Evolutionary conservation across 2,329 filamentous ascomycete genomes (phyloP).

Genomic region (Cadophora gregata): DNA sequence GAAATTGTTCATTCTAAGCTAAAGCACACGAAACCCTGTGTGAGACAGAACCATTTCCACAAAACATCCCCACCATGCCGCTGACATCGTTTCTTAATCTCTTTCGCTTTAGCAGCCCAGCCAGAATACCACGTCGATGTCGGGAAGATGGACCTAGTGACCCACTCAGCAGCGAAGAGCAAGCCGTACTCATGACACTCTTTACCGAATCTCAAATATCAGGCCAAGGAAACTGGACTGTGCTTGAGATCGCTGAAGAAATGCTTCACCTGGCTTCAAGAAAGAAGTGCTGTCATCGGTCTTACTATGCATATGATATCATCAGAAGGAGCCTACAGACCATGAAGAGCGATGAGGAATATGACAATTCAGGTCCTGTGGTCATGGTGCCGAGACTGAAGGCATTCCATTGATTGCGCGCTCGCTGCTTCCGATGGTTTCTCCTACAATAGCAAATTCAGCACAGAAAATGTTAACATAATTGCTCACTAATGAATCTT

Average conservation of each 20-base stretch:
- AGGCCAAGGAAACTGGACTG: background rate
- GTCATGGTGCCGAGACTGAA: no score
- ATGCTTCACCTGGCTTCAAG: background rate
- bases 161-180: constrained; percentile 1
- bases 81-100: background rate
- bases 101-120: background rate
- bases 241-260: background rate
- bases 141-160: background rate
- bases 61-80: background rate
- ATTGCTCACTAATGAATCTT: no score
- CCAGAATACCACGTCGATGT: background rate
- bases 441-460: no score
- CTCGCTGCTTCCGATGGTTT: no score
- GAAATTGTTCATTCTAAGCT: no score
- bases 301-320: background rate
- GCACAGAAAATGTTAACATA: no score
- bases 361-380: no score
- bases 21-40: no score
- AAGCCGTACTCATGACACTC: background rate
- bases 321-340: background rate
- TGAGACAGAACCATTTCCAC: background rate
- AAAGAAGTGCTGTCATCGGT: background rate
- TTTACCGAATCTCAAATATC: constrained; percentile 6
- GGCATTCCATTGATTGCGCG: no score
- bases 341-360: constrained; percentile 1